Conservation (phyloP, 495 filamentous ascomycete genomes). For the Pseudotulostoma volvatum region DNA sequence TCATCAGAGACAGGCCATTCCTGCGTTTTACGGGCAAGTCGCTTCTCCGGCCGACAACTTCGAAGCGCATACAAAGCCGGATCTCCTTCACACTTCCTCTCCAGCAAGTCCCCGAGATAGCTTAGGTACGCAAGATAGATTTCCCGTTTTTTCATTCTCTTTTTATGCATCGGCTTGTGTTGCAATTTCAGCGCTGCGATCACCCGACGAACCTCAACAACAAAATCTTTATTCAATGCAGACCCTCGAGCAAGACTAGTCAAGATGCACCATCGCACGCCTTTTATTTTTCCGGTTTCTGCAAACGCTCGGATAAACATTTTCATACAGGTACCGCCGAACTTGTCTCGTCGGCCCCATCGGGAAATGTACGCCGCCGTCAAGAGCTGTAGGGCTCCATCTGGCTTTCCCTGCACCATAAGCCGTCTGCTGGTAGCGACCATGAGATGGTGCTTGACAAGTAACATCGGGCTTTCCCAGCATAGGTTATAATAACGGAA, state of each 20-base stretch:
- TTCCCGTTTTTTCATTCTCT: neutral
- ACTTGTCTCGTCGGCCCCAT: constrained; percentile 16
- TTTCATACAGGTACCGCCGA: constrained; percentile 27
- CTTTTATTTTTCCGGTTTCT: constrained; percentile 13
- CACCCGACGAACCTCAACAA: constrained; percentile 19
- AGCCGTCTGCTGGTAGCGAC: constrained; percentile 15
- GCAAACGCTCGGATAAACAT: constrained; percentile 26
- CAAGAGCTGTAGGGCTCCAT: constrained; percentile 20
- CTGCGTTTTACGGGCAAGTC: constrained; percentile 3
- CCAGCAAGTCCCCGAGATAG: constrained; percentile 8
- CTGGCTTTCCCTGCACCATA: constrained; percentile 11
- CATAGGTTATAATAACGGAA: constrained; percentile 28
- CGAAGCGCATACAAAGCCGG: constrained; percentile 4
- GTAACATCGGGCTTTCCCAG: constrained; percentile 12
- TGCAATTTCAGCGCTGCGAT: constrained; percentile 7
- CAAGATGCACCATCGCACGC: constrained; percentile 29
- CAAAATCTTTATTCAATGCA: constrained; percentile 15
- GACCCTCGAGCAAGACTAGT: constrained; percentile 20
- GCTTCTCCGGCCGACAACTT: constrained; percentile 3
- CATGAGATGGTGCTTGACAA: constrained; percentile 23
- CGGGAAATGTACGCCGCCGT: constrained; percentile 24
- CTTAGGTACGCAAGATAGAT: constrained; percentile 7
- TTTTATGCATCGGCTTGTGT: neutral
- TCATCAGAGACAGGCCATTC: constrained; percentile 7
- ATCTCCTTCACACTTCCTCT: constrained; percentile 13